Evolutionary conservation across 2,329 filamentous ascomycete species (phyloP).

Genomic region (Fusarium mexicanum): DNA sequence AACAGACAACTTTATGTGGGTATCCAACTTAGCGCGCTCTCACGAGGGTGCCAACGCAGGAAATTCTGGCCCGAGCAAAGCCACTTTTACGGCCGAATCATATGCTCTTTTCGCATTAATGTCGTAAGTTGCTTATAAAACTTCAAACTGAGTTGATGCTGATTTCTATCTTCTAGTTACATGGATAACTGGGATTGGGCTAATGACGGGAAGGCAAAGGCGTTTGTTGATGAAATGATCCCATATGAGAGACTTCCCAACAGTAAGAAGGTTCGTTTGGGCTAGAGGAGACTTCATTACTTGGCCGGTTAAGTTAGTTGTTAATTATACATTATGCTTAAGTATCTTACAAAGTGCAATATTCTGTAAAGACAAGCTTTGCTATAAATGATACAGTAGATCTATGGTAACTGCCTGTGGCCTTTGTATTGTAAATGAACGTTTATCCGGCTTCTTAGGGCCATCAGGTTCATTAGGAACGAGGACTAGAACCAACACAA

Average conservation of each 20-base stretch:
- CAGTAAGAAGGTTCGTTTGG: not conserved
- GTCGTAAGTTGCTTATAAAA: not conserved
- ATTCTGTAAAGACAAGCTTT: rapidly evolving
- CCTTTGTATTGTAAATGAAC: rapidly evolving
- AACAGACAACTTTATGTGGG: not conserved
- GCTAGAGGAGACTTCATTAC: rapidly evolving
- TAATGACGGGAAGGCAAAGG: not conserved
- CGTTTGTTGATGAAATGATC: not conserved
- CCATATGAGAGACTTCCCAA: not conserved
- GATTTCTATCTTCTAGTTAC: not conserved
- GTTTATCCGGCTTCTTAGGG: no score
- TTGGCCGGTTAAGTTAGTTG: no score
- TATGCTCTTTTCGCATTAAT: not conserved
- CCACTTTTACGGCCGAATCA: not conserved
- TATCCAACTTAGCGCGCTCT: not conserved
- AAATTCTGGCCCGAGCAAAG: not conserved
- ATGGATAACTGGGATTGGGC: conserved; percentile 9
- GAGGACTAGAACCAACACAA: no score
- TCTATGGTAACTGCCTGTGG: rapidly evolving
- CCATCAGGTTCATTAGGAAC: no score
- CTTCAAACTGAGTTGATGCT: rapidly evolving
- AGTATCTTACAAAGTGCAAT: rapidly evolving
- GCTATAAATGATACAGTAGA: not conserved
- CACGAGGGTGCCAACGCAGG: not conserved
- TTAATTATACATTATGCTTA: no score